These are phyloP conservation scores for Paragyromitra xinjiangensis DNA, from an alignment of 495 filamentous ascomycete species.

Conservation along the genomic window DNA sequence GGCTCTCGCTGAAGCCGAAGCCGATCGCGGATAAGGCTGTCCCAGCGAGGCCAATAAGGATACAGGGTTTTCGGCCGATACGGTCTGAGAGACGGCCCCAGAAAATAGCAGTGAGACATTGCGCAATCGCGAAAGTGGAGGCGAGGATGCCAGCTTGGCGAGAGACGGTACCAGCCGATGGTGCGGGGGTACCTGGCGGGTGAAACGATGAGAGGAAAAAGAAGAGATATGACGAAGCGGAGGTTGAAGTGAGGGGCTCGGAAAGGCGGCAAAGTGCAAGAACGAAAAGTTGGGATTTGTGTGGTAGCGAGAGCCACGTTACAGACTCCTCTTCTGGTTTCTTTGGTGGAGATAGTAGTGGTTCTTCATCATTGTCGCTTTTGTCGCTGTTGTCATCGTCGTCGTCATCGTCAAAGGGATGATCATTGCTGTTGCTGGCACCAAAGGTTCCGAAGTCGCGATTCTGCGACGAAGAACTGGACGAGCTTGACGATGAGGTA, in stretches of 20 bases:
- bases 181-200: slow-evolving; percentile 23
- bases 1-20: slow-evolving; percentile 82
- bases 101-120: slow-evolving; percentile 81
- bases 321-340: slow-evolving; percentile 8
- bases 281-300: slow-evolving; percentile 47
- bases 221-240: slow-evolving; percentile 87
- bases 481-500: slow-evolving; percentile 22
- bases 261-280: slow-evolving; percentile 79
- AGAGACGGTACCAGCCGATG: slow-evolving; percentile 34
- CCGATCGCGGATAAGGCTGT: slow-evolving; percentile 80
- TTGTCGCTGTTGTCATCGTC: slow-evolving; percentile 1
- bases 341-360: not conserved
- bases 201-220: slow-evolving; percentile 49
- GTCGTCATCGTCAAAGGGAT: not conserved
- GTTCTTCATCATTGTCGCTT: slow-evolving; percentile 7
- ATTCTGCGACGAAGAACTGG: slow-evolving; percentile 28
- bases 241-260: slow-evolving; percentile 87
- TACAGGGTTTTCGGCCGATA: slow-evolving; percentile 82
- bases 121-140: slow-evolving; percentile 81
- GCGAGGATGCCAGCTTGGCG: slow-evolving; percentile 78
- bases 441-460: slow-evolving; percentile 36
- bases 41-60: slow-evolving; percentile 80
- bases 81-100: slow-evolving; percentile 86
- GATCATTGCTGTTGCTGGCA: not conserved
- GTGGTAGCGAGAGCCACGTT: slow-evolving; percentile 42